Base-by-base conservation (phyloP, 257 asterid species). In the Phtheirospermum japonicum region DNA sequence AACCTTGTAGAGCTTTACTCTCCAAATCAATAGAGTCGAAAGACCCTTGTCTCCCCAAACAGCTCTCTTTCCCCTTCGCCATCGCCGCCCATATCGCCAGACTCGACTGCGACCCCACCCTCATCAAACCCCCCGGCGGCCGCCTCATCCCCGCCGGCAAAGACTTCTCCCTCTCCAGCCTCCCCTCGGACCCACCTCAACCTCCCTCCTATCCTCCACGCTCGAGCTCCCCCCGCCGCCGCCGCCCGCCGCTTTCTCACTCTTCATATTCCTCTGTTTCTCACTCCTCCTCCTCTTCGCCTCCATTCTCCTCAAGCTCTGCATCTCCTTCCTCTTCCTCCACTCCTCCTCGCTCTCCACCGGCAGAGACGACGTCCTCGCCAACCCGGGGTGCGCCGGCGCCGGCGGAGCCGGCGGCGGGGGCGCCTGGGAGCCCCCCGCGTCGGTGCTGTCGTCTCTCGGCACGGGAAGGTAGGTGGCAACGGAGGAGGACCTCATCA, bases 241-340 rank as follows among this genome's bases (percentile, higher is more conserved):
- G 0, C 64, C 72, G 19, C 62, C 28, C 28, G 28, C 28, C 28
- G 3, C 83, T 52, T 65, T 76, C 10, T 82, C 95, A 5, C 67
- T 72, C 63, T 63, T 79, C 32, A 66, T 59, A 76, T 51, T 84
- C 74, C 80, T 88, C 80, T 81, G 97, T 49, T 88, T 91, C 85
- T 86, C 95, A 1, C 93, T 86, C 79, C 95, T 81, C 57, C 98
- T 76, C 72, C 88, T 74, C 81, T 91, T 91, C 32, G 98, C 98
- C 81, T 83, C 95, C 96, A 91, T 78, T 75, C 98, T 83, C 51
- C 97, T 79, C 79, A 91, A 64, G 14, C 83, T 83, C 80, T 91
- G 98, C 76, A 84, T 61, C 74, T 88, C 95, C 64, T 91, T 91
- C 81, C 98, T 78, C 82, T 88, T 91, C 68, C 96, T 83, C 95